Base-by-base conservation (phyloP, 176 grass and related monocot genomes). In the Juncus inflexus region DNA sequence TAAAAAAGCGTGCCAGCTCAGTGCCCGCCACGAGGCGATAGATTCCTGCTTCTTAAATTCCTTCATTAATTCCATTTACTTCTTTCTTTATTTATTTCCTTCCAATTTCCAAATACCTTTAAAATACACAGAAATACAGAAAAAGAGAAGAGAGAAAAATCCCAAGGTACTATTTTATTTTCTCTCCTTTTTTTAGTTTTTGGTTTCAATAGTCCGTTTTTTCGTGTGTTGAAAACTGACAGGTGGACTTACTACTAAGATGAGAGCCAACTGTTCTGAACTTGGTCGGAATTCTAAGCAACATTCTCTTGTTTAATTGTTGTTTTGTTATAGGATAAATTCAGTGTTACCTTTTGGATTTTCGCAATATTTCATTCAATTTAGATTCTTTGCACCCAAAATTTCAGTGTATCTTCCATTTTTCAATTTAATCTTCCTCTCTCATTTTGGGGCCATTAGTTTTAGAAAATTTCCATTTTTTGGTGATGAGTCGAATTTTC, bases 1-100 rank as follows among this genome's bases (percentile, higher is more conserved):
- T 71, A 49, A 36, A 71, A 71, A 52, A 58, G 68, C 39, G 68
- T 60, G 68, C 68, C 68, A 13, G 7, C 6, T 13, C 66, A 41
- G 52, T 56, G 66, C 66, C 2, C 36, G 35, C 51, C 37, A 69
- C 54, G 54, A 71, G 40, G 54, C 51, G 51, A 71, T 71, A 45
- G 38, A 58, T 9, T 11, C 68, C 35, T 6, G 39, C 9, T 28
- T 0, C 19, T 28, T 28, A 28, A 28, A 28, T 28, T 28, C 19
- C 19, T 28, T 28, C 19, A 28, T 28, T 28, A 28, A 28, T 28
- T 47, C 9, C 43, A 47, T 47, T 47, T 6, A 47, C 4, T 47
- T 47, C 43, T 47, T 47, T 47, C 43, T 47, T 47, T 6, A 55
- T 58, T 40, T 14, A 70, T 56, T 4, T 42, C 37, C 19, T 58